Base-by-base conservation (phyloP, 331 rosid genomes). In the Ulmus americana region DNA sequence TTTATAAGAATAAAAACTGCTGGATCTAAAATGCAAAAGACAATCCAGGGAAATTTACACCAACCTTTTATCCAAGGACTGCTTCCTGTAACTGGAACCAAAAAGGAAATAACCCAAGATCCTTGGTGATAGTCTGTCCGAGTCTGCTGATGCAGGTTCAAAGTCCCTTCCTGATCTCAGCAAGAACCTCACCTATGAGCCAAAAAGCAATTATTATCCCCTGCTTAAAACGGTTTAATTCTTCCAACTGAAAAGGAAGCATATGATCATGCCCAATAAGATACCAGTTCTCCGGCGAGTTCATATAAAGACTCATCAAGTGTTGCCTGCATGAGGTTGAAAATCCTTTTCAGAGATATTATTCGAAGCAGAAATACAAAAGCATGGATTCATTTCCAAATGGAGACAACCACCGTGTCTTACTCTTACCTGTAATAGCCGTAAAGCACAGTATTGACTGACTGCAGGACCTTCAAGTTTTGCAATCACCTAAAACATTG, bases 211-310 rank as follows among this genome's bases (percentile, higher is more conserved):
- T 39, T 49, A 56, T 12, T 55, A 69, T 53, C 70, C 65, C 70
- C 58, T 74, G 52, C 22, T 44, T 55, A 20, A 65, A 58, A 74
- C 42, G 42, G 22, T 42, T 65, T 61, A 61, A 69, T 22, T 59
- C 58, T 56, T 55, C 28, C 38, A 48, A 45, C 61, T 28, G 14
- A 14, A 68, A 71, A 66, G 40, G 59, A 55, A 58, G 46, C 28
- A 70, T 52, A 13, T 16, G 42, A 50, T 50, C 49, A 65, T 7
- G 59, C 48, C 67, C 53, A 58, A 52, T 78, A 4, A 15, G 45
- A 28, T 82, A 87, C 98, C 97, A 92, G 95, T 74, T 92, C 98
- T 69, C 98, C 97, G 65, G 98, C 98, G 55, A 92, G 98, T 79
- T 92, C 98, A 64, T 92, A 91, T 71, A 90, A 74, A 50, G 95